Evolutionary conservation across 169 alveolate species (phyloP), one percentile per base, ranked within the genome.

Genomic region (Perkinsus olseni): DNA sequence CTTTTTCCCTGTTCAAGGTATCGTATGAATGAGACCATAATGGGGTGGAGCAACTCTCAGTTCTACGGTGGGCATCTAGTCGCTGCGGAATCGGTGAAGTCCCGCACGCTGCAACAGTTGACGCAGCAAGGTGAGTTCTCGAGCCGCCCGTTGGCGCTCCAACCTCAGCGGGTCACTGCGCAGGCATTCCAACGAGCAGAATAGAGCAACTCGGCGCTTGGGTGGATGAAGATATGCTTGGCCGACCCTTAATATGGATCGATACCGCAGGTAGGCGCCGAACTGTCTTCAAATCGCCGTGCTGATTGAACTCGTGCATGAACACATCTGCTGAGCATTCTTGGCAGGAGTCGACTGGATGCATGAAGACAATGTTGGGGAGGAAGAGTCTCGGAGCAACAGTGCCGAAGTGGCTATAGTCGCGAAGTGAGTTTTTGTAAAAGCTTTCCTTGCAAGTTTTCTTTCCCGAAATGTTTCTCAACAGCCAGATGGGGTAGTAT

Each of bases 21-120:
- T n/a, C 93, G 95, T 0, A 92, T 93, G 93, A 90, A 94, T 48
- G 94, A 92, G 38, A 40, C 38, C 92, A 94, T 94, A 92, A 94
- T 94, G 95, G 92, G 94, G 24, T 94, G 95, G 95, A 91, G 93
- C 39, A 91, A 92, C 91, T 0, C 38, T 0, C 74, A 92, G 36
- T 94, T 94, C 38, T 94, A 94, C 93, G 45, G 82, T 3, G 82
- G 82, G 82, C 82, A 62, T 28, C 82, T 62, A 4, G 10, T 62
- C 31, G 82, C 82, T 1, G 13, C 28, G 28, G 82, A 62, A 13
- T 62, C 82, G 28, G 82, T 62, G 82, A 62, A 62, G 17, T 62
- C 82, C 31, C 82, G 82, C 8, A 62, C 82, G 0, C 34, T 62
- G 34, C 37, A 13, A 24, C 31, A 62, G 82, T 28, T 62, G 17